phyloP scores from a whole-genome alignment of 805 yeast species.

The Saccharomycopsis guyanensis region DNA sequence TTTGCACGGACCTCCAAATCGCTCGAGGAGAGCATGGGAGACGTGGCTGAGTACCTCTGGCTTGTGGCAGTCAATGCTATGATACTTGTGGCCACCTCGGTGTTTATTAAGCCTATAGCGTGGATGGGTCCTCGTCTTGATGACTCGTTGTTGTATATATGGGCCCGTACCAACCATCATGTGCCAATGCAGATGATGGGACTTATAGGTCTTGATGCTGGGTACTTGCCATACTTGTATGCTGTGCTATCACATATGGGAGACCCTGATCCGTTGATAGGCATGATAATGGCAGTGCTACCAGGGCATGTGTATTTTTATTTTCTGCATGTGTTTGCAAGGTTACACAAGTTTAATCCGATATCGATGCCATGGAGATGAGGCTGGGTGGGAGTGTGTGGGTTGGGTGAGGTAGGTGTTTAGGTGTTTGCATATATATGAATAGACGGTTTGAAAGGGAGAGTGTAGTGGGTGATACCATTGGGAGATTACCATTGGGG shows the following conservation, averaged over 20 bases:
- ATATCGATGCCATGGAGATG: constrained; percentile 11
- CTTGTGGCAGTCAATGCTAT: constrained; percentile 3
- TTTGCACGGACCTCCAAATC: constrained; percentile 2
- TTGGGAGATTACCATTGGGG: too few species aligned
- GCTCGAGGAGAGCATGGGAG: constrained; percentile 13
- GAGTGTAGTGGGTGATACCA: too few species aligned
- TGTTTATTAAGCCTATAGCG: constrained; percentile 3
- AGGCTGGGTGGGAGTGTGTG: neutral
- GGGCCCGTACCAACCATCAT: constrained; percentile 12
- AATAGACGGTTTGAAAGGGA: too few species aligned
- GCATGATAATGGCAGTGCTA: neutral
- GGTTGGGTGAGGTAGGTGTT: neutral
- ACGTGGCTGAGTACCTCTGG: constrained; percentile 7
- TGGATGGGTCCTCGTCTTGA: constrained; percentile 11
- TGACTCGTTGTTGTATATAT: constrained; percentile 12
- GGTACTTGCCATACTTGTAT: constrained; percentile 15
- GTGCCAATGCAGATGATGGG: constrained; percentile 11
- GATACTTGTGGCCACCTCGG: neutral
- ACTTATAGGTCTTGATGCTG: constrained; percentile 9
- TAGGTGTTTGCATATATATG: neutral
- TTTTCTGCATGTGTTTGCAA: constrained; percentile 18
- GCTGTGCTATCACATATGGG: neutral
- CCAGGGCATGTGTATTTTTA: constrained; percentile 11
- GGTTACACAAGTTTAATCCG: constrained; percentile 14
- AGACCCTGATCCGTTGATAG: constrained; percentile 6